phyloP scores from a whole-genome alignment of 2,329 filamentous ascomycete species.

The Botrytis porri region DNA sequence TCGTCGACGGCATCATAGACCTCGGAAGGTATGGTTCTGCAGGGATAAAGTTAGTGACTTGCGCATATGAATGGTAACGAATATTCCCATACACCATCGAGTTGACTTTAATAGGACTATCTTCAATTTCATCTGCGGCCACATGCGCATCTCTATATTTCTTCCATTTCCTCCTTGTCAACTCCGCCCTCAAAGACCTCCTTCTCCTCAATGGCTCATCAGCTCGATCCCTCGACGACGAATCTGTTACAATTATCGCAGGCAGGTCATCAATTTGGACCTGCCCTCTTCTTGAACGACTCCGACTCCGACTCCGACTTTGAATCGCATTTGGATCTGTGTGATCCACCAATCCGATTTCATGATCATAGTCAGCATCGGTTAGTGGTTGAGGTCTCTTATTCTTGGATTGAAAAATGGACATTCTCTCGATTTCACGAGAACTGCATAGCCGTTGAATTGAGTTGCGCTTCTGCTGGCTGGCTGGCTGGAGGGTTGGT shows the following conservation, averaged over 20 bases:
- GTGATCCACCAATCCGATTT: constrained; percentile 64
- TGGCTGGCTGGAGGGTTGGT: not conserved
- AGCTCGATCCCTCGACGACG: constrained; percentile 30
- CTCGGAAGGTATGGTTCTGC: constrained; percentile 15
- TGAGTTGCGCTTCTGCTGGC: not conserved
- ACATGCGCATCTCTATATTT: constrained; percentile 41
- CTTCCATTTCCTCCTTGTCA: constrained; percentile 33
- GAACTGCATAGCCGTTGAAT: constrained; percentile 15
- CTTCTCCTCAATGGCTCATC: constrained; percentile 31
- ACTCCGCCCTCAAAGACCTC: constrained; percentile 29
- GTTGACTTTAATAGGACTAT: constrained; percentile 3
- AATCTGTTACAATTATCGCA: constrained; percentile 24
- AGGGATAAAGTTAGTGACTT: not conserved
- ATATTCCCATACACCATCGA: constrained; percentile 7
- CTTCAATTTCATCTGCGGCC: constrained; percentile 21
- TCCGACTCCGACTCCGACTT: constrained; percentile 23
- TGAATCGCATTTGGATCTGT: constrained; percentile 23
- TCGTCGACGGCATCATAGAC: not conserved
- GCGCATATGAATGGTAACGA: not conserved
- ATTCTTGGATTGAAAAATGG: constrained; percentile 16
- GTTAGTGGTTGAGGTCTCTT: constrained; percentile 49
- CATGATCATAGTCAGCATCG: constrained; percentile 66
- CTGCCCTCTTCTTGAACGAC: constrained; percentile 21
- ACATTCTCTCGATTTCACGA: constrained; percentile 16
- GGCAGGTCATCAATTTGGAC: not conserved